Evolutionary conservation across 2,329 filamentous ascomycete species (phyloP).

Genomic region (Tolypocladium ophioglossoides): DNA sequence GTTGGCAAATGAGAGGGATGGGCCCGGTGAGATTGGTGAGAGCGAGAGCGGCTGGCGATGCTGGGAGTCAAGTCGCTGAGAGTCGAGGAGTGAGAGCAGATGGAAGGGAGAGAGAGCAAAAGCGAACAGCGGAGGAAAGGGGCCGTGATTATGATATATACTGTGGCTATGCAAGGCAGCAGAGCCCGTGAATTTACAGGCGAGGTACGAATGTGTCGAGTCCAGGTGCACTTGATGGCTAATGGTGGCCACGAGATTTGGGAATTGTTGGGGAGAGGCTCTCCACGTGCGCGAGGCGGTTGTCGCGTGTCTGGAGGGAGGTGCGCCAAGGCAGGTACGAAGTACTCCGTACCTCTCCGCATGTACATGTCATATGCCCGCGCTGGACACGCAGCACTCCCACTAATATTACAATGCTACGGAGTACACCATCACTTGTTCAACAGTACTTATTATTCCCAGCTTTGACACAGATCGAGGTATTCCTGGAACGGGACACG

Average conservation of each 20-base stretch:
- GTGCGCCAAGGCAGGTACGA: not conserved
- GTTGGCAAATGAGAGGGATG: not conserved
- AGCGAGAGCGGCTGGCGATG: not conserved
- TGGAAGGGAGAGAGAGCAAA: not conserved
- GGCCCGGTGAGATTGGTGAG: not conserved
- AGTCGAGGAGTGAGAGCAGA: not conserved
- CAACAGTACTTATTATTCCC: not conserved
- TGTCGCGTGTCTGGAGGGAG: not conserved
- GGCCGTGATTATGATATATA: not conserved
- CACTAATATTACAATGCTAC: too few relatives aligned
- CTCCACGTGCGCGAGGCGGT: not conserved
- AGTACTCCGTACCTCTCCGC: too few relatives aligned
- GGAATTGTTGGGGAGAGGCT: not conserved
- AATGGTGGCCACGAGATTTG: not conserved
- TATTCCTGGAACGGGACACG: not conserved
- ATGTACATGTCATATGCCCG: not conserved
- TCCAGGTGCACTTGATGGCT: not conserved
- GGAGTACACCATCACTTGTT: not conserved
- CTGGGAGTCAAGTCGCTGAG: not conserved
- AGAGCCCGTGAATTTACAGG: not conserved
- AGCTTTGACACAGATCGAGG: not conserved
- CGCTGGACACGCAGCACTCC: not conserved
- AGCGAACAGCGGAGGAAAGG: not conserved
- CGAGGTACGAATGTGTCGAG: not conserved
- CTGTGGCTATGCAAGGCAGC: not conserved